Percentiles rank a stretch among this genome's conserved stretches.
These are phyloP conservation scores for Alternaria atra DNA, from an alignment of 2,329 filamentous ascomycete genomes.

Conservation along the genomic window DNA sequence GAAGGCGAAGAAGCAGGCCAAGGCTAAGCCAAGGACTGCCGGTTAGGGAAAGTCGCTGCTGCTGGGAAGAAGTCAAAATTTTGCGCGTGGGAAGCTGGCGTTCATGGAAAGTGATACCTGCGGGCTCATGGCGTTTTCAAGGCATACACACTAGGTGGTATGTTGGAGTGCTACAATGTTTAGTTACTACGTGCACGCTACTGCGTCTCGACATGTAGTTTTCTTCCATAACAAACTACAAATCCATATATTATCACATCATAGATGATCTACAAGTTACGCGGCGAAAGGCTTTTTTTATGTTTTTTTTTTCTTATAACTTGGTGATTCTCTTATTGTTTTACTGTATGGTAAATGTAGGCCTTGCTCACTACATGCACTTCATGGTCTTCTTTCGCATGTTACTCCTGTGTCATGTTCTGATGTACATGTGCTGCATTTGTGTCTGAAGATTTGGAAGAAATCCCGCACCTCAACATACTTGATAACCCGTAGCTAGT, in stretches of 20 bases:
- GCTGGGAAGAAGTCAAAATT: not conserved
- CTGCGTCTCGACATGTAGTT: not conserved
- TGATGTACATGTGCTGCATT: not conserved
- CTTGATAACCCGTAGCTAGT: not conserved
- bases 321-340: not conserved
- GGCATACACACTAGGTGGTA: not conserved
- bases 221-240: not conserved
- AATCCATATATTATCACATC: not conserved
- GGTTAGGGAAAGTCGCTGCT: constrained; percentile 1
- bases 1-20: constrained; percentile 92
- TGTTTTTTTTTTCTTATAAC: not conserved
- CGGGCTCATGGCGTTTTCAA: constrained; percentile 3
- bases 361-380: not conserved
- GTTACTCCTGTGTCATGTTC: fast-evolving
- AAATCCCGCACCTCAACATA: not conserved
- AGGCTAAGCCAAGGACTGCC: constrained; percentile 73
- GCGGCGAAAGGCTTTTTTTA: too few species aligned
- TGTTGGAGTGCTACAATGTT: not conserved
- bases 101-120: constrained; percentile 17
- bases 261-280: not conserved
- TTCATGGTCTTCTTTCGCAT: not conserved
- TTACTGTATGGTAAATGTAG: not conserved
- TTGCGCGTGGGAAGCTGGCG: constrained; percentile 1
- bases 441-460: too few species aligned
- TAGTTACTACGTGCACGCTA: not conserved